Evolutionary conservation across 139 green algal species (phyloP).

Genomic region (Tetraselmis striata): DNA sequence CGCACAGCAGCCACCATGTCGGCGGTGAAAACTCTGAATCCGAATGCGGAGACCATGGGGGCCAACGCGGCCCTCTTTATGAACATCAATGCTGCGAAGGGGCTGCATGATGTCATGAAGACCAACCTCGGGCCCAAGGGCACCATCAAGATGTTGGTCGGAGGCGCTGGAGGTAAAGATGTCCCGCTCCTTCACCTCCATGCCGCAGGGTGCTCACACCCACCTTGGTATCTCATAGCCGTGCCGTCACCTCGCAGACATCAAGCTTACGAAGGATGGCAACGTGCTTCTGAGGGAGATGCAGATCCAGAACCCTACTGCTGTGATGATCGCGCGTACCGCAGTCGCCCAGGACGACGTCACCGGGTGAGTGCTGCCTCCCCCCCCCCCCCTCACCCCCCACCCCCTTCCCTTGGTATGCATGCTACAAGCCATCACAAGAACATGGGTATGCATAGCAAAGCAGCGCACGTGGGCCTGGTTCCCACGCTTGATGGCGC

Average conservation of each 20-base stretch:
- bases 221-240: no score
- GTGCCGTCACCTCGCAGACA: constrained; percentile 75
- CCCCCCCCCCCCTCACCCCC: not conserved
- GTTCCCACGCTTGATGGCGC: no score
- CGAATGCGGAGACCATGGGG: constrained; percentile 92
- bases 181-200: not conserved
- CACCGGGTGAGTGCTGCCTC: constrained; percentile 49
- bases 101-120: constrained; percentile 96
- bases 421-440: no score
- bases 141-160: constrained; percentile 99
- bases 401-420: not conserved
- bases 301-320: constrained; percentile 99
- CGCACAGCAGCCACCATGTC: no score
- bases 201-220: no score
- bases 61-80: constrained; percentile 87
- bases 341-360: constrained; percentile 97
- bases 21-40: constrained; percentile 81
- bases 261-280: constrained; percentile 97
- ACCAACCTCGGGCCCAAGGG: constrained; percentile 95
- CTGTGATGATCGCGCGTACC: constrained; percentile 97
- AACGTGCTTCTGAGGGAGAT: constrained; percentile 94
- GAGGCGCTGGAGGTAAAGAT: constrained; percentile 71
- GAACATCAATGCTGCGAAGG: constrained; percentile 98
- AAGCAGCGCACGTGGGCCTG: no score
- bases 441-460: no score